These are phyloP conservation scores for Nemania diffusa DNA, from an alignment of 2,329 filamentous ascomycete genomes.

Conservation along the genomic window DNA sequence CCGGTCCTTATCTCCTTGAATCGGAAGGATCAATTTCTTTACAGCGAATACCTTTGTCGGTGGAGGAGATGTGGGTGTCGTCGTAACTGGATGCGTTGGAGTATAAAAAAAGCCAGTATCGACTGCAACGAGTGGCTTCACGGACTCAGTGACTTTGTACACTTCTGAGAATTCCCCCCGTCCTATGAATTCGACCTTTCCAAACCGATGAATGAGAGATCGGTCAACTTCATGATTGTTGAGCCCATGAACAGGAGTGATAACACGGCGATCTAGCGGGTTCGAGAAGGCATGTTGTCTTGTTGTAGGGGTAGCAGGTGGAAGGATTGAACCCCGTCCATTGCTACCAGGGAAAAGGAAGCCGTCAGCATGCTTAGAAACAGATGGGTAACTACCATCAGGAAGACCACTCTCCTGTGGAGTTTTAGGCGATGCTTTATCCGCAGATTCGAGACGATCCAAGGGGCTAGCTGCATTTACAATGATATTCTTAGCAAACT, in stretches of 20 bases:
- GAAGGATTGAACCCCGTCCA: conserved; percentile 56
- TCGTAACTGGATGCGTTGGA: conserved; percentile 54
- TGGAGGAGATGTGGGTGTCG: conserved; percentile 63
- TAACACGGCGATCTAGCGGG: conserved; percentile 69
- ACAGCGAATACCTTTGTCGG: conserved; percentile 82
- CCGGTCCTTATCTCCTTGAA: conserved; percentile 81
- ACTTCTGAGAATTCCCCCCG: conserved; percentile 95
- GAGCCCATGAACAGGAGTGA: conserved; percentile 76
- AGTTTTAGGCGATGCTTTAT: conserved; percentile 73
- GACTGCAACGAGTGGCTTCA: conserved; percentile 54
- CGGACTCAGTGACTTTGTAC: conserved; percentile 74
- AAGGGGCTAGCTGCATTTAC: conserved; percentile 70
- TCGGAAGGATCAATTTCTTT: conserved; percentile 89
- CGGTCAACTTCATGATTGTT: conserved; percentile 80
- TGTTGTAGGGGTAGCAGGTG: conserved; percentile 85
- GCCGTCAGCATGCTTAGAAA: conserved; percentile 69
- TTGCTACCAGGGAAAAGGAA: conserved; percentile 52
- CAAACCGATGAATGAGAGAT: conserved; percentile 78
- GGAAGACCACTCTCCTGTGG: conserved; percentile 79
- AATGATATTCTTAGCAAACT: conserved; percentile 63
- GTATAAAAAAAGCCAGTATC: conserved; percentile 57
- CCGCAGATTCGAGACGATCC: conserved; percentile 63
- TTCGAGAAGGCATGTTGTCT: conserved; percentile 66
- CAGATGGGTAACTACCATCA: conserved; percentile 84
- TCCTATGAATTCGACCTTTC: conserved; percentile 81